Evolutionary conservation across 192 early-diverging fungal genomes (phyloP).

Genomic region (Phlyctochytrium planicorne): DNA sequence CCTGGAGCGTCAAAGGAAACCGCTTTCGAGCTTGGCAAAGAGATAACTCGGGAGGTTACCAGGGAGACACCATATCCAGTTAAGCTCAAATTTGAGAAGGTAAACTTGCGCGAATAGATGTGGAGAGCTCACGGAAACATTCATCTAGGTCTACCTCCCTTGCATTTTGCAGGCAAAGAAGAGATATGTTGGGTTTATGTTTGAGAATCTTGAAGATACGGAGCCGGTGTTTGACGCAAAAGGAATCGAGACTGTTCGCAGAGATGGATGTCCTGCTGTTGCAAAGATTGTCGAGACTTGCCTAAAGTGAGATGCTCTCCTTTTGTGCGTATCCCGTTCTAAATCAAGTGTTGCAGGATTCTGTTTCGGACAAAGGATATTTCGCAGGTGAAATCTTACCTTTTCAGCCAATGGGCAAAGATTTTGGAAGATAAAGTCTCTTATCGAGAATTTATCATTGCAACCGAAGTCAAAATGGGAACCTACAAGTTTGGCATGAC

Average conservation of each 20-base stretch:
- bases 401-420: slow-evolving; percentile 69
- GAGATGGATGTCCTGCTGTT: slow-evolving; percentile 80
- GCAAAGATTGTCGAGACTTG: slow-evolving; percentile 76
- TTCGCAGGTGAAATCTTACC: slow-evolving; percentile 72
- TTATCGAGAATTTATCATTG: slow-evolving; percentile 81
- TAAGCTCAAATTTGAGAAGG: slow-evolving; percentile 93
- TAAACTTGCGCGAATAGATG: slow-evolving; percentile 14
- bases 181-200: slow-evolving; percentile 89
- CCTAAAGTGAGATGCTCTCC: slow-evolving; percentile 60
- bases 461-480: slow-evolving; percentile 82
- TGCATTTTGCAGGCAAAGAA: slow-evolving; percentile 91
- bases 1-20: slow-evolving; percentile 65
- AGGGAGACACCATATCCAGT: slow-evolving; percentile 74
- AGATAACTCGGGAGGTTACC: slow-evolving; percentile 78
- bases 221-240: slow-evolving; percentile 89
- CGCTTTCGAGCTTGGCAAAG: slow-evolving; percentile 80
- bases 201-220: slow-evolving; percentile 57
- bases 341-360: slow-evolving; percentile 39
- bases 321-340: too few species aligned
- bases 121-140: not conserved
- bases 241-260: slow-evolving; percentile 90
- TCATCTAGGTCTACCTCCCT: slow-evolving; percentile 77
- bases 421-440: slow-evolving; percentile 67
- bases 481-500: slow-evolving; percentile 57
- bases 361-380: slow-evolving; percentile 82